Conservation (phyloP, 1,284 basidiomycete genomes). For the Erythrobasidium hasegawianum region DNA sequence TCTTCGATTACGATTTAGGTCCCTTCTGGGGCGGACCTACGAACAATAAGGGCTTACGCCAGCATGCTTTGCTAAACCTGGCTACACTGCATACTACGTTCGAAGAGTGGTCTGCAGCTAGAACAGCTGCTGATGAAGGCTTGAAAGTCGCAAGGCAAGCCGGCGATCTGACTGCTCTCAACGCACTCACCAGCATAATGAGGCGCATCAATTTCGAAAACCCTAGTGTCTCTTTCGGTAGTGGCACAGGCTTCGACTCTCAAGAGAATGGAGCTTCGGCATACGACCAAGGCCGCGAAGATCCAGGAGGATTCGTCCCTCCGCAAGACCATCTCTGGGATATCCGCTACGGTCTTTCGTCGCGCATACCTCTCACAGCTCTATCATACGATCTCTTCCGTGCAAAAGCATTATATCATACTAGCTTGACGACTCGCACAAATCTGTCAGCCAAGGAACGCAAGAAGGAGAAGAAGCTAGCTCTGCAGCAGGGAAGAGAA, state of each 20-base stretch:
- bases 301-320: conserved; percentile 20
- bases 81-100: conserved; percentile 14
- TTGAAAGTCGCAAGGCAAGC: conserved; percentile 20
- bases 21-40: conserved; percentile 18
- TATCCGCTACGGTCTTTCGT: conserved; percentile 14
- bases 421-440: conserved; percentile 9
- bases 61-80: conserved; percentile 31
- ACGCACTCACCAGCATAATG: conserved; percentile 20
- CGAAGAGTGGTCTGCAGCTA: conserved; percentile 16
- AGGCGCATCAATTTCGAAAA: conserved; percentile 17
- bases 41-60: conserved; percentile 25
- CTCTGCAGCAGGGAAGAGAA: conserved; percentile 20
- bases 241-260: background rate
- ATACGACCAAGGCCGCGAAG: conserved; percentile 11
- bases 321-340: conserved; percentile 27
- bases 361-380: conserved; percentile 21
- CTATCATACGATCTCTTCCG: conserved; percentile 11
- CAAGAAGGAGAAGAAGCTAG: conserved; percentile 28
- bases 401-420: conserved; percentile 18
- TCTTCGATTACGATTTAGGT: conserved; percentile 28
- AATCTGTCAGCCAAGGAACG: conserved; percentile 29
- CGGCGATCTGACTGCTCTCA: conserved; percentile 14
- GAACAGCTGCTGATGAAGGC: conserved; percentile 18
- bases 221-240: background rate
- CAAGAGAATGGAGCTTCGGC: conserved; percentile 2